Percentiles rank a stretch among this genome's conserved stretches.
Evolutionary conservation across 2,329 filamentous ascomycete genomes (phyloP).

Genomic region (Botryosphaeria dothidea): DNA sequence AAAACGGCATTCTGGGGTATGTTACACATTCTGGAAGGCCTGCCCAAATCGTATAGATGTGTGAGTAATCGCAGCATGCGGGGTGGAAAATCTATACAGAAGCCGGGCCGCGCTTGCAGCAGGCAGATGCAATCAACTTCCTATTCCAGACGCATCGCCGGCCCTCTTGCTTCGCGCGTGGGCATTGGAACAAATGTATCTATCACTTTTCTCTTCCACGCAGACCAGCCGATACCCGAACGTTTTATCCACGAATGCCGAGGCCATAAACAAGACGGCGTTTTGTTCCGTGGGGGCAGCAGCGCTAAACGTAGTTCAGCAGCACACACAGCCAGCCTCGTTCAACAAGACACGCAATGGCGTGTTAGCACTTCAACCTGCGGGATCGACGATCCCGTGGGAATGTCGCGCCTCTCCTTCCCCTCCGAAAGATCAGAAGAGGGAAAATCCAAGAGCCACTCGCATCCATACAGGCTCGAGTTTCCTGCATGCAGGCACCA

Average conservation of each 20-base stretch:
- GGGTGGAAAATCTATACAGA: not conserved
- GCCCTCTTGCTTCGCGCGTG: not conserved
- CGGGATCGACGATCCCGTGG: constrained; percentile 3
- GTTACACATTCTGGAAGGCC: not conserved
- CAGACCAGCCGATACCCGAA: not conserved
- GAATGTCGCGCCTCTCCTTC: not conserved
- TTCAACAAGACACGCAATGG: not conserved
- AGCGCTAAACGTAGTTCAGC: not conserved
- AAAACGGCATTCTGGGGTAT: not conserved
- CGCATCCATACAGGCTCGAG: constrained; percentile 3
- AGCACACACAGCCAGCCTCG: not conserved
- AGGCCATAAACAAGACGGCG: not conserved
- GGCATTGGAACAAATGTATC: not conserved
- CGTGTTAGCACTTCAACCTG: not conserved
- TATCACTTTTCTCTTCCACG: not conserved
- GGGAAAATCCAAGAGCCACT: not conserved
- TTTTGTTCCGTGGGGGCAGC: not conserved
- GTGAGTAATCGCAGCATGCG: not conserved
- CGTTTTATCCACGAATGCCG: not conserved
- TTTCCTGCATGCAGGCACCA: constrained; percentile 10
- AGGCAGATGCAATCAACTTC: not conserved
- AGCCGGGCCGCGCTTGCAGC: not conserved
- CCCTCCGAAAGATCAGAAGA: not conserved
- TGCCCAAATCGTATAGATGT: not conserved
- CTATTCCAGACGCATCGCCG: not conserved